phyloP scores from a whole-genome alignment of 225 moss, liverwort and hornwort species.

The Physcomitrellopsis africana region DNA sequence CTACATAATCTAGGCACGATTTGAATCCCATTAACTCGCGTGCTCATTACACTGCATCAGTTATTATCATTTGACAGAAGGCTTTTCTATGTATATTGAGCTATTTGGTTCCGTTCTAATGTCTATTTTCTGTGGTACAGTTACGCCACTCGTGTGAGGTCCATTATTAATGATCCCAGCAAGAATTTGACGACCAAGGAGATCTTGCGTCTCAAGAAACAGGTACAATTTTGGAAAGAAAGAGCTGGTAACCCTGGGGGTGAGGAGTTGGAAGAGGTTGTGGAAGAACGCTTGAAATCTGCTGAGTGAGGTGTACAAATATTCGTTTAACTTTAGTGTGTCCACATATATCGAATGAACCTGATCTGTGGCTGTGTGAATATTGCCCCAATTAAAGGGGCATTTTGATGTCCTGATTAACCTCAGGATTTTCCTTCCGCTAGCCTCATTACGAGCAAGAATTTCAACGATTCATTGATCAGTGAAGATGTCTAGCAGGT shows the following conservation, averaged over 20 bases:
- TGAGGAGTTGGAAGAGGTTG: constrained; percentile 77
- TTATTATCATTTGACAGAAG: background rate
- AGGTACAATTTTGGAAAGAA: constrained; percentile 86
- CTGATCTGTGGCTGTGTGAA: constrained; percentile 42
- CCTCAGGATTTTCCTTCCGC: constrained; percentile 26
- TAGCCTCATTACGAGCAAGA: constrained; percentile 41
- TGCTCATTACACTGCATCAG: background rate
- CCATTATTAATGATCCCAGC: constrained; percentile 88
- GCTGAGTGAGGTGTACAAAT: constrained; percentile 48
- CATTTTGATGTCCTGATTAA: constrained; percentile 32
- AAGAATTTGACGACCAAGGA: constrained; percentile 92
- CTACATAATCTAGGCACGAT: background rate
- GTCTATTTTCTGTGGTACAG: constrained; percentile 39
- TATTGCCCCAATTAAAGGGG: constrained; percentile 42
- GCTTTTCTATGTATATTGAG: background rate
- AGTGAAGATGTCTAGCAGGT: constrained; percentile 18
- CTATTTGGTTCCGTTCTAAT: background rate
- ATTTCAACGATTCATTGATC: constrained; percentile 46
- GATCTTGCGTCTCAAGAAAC: constrained; percentile 85
- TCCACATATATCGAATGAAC: constrained; percentile 29
- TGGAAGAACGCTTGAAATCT: constrained; percentile 63
- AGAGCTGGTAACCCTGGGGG: constrained; percentile 79
- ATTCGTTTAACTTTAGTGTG: constrained; percentile 47
- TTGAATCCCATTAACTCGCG: background rate
- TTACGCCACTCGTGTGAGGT: constrained; percentile 91